A percentile compares a stretch with the other conserved stretches of the same genome.
phyloP scores from a whole-genome alignment of 306 rosid genomes.

The Hippophae rhamnoides region DNA sequence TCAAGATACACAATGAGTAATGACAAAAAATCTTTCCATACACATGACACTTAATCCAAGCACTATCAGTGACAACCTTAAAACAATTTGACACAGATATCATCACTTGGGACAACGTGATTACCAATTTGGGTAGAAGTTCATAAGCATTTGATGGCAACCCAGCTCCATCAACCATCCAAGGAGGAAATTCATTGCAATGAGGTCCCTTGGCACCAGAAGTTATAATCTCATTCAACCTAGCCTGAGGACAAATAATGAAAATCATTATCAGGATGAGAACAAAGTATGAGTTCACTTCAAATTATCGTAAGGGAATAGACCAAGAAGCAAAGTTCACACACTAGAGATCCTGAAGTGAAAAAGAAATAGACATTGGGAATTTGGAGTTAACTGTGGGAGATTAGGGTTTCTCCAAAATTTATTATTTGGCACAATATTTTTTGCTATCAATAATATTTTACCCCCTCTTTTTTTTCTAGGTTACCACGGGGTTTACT shows the following conservation, averaged over 20 bases:
- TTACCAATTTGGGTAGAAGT: constrained; percentile 81
- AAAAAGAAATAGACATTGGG: neutral
- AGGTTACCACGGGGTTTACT: too few species aligned
- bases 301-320: neutral
- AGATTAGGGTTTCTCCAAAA: too few species aligned
- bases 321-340: too few species aligned
- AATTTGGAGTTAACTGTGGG: too few species aligned
- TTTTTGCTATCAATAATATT: too few species aligned
- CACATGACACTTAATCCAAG: too few species aligned
- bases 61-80: too few species aligned
- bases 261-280: constrained; percentile 8
- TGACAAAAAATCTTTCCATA: too few species aligned
- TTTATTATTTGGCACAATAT: too few species aligned
- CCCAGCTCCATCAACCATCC: constrained; percentile 91
- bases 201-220: constrained; percentile 31
- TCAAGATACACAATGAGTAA: too few species aligned
- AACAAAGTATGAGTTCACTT: constrained; percentile 2
- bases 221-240: constrained; percentile 69
- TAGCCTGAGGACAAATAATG: constrained; percentile 46
- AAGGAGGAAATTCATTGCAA: constrained; percentile 43
- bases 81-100: too few species aligned
- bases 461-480: too few species aligned
- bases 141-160: constrained; percentile 68
- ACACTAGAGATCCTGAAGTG: neutral
- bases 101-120: constrained; percentile 13